Base-by-base conservation (phyloP, 257 asterid genomes). In the Mentha longifolia region DNA sequence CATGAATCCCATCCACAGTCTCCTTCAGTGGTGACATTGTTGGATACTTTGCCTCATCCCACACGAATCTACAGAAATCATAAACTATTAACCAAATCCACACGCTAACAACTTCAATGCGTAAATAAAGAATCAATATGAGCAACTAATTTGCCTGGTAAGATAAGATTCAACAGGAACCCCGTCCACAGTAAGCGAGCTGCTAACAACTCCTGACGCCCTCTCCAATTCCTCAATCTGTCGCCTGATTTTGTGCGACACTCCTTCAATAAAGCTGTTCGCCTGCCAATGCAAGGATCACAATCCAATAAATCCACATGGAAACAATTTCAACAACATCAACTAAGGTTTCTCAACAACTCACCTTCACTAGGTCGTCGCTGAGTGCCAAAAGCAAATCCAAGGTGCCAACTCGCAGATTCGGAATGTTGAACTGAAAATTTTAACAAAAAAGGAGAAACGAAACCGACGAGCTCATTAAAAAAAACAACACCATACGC, bases 181-280 rank as follows among this genome's bases (percentile, higher is more conserved):
- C 55, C 98, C 98, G 80, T 92, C 98, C 47, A 92, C 98, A 4
- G 96, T 88, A 45, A 92, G 97, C 47, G 96, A 88, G 83, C 92
- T 87, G 74, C 89, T 85, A 76, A 87, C 78, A 13, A 84, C 90
- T 3, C 96, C 97, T 0, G 98, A 84, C 47, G 80, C 87, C 86
- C 86, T 88, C 93, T 92, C 98, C 83, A 92, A 61, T 58, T 92
- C 98, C 84, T 92, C 98, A 67, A 90, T 88, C 86, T 92, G 98
- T 33, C 96, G 85, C 16, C 97, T 80, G 74, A 91, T 90, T 86
- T 92, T 92, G 55, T 89, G 96, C 11, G 97, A 88, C 9, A 86
- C 95, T 30, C 90, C 97, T 85, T 90, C 98, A 76, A 92, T 92
- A 68, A 90, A 92, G 85, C 67, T 92, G 83, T 88, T 92, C 22